Evolutionary conservation across 1,284 basidiomycete species (phyloP).

Genomic region (Papiliotrema terrestris): DNA sequence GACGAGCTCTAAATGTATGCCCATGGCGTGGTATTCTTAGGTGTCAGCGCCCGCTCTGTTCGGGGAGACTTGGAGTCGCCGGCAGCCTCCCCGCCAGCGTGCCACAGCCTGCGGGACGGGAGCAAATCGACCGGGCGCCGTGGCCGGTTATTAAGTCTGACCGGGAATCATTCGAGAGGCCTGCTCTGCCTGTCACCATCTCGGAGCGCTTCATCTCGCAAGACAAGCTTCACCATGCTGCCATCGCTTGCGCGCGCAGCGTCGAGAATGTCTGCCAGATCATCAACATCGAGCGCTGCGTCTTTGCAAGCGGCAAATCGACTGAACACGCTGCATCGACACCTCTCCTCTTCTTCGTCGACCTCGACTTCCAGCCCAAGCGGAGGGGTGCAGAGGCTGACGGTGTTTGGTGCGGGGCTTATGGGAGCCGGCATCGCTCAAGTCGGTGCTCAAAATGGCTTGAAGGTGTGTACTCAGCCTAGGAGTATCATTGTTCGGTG

Average conservation of each 20-base stretch:
- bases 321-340: conserved; percentile 20
- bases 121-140: too few species aligned
- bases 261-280: too few species aligned
- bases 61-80: too few species aligned
- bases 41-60: too few species aligned
- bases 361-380: not conserved
- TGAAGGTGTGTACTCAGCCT: conserved; percentile 41
- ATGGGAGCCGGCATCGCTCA: conserved; percentile 57
- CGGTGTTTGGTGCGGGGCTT: conserved; percentile 52
- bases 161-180: too few species aligned
- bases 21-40: too few species aligned
- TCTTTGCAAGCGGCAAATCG: not conserved
- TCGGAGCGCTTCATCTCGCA: too few species aligned
- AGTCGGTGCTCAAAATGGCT: conserved; percentile 51
- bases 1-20: not conserved
- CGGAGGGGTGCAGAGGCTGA: conserved; percentile 41
- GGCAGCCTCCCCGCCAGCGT: too few species aligned
- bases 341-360: conserved; percentile 16
- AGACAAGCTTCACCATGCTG: not conserved
- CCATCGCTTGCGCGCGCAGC: not conserved
- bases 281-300: too few species aligned
- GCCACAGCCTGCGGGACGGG: too few species aligned
- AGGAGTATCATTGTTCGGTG: not conserved
- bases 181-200: too few species aligned
- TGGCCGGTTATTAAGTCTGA: too few species aligned